Evolutionary conservation across 2,329 filamentous ascomycete genomes (phyloP).

Genomic region (Immersiporthe knoxdaviesiana): DNA sequence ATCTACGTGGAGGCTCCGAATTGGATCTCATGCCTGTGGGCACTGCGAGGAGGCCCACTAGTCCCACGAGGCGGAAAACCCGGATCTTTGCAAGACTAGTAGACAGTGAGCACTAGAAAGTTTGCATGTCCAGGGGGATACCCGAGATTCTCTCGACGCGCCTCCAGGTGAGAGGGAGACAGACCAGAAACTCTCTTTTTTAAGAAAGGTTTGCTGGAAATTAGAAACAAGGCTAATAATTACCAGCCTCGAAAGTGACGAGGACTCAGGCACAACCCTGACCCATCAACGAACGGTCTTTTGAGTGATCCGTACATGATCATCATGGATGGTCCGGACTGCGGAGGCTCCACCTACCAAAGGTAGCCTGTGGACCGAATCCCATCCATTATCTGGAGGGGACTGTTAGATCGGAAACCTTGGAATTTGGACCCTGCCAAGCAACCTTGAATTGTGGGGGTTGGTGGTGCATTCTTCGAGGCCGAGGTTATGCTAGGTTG

Average conservation of each 20-base stretch:
- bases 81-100: neutral
- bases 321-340: neutral
- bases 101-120: neutral
- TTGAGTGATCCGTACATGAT: neutral
- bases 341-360: too few species aligned
- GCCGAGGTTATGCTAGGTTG: neutral
- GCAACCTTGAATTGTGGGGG: constrained; percentile 3
- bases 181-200: too few species aligned
- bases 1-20: neutral
- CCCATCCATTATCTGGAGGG: neutral
- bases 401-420: neutral
- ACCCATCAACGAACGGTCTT: too few species aligned
- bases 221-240: neutral
- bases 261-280: too few species aligned
- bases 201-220: too few species aligned
- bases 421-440: neutral
- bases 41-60: too few species aligned
- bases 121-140: neutral
- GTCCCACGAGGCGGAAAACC: neutral
- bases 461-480: neutral
- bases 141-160: neutral
- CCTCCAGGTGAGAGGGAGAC: too few species aligned
- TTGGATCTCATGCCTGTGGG: neutral
- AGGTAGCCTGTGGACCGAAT: neutral
- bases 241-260: neutral